Base-by-base conservation (phyloP, 371 early-diverging fungal genomes). In the Zopfochytrium polystomum region DNA sequence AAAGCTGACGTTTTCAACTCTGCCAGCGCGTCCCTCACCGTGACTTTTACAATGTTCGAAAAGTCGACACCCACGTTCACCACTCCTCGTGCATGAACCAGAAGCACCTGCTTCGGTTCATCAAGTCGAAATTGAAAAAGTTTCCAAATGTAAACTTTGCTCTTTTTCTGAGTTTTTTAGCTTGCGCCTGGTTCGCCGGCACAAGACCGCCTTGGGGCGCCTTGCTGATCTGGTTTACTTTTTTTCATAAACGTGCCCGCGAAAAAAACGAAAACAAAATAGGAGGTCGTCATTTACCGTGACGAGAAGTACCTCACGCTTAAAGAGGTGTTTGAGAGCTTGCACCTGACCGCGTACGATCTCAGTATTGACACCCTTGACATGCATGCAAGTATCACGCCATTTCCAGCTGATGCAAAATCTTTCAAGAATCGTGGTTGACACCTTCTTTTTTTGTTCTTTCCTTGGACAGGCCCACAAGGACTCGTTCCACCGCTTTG, bases 51-150 rank as follows among this genome's bases (percentile, higher is more conserved):
- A 99, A 97, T 63, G 96, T 98, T 25, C 88, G 98, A 55, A 99
- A 99, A 71, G 98, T 96, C 27, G 99, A 99, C 76, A 97, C 96
- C 27, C 99, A 99, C 82, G 90, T 99, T 42, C 99, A 99, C 63
- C 90, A 95, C 68, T 89, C 94, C 2, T 86, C 93, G 13, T 93
- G 93, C 62, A 98, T 99, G 97, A 99, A 99, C 75, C 94, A 95
- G 70, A 99, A 99, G 80, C 98, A 98, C 72, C 68, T 99, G 58
- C 74, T 99, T 26, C 91, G 97, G 30, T 99, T 96, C 65, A 98
- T 99, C 73, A 99, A 99, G 74, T 77, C 90, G 47, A 98, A 97
- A 77, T 79, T 99, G 74, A 88, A 88, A 75, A 92, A 86, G 63
- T 74, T 64, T 25, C 84, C 93, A 13, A 80, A 92, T 56, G 88